Conservation (phyloP, 2,329 filamentous ascomycete genomes). For the Colletotrichum sp. region DNA sequence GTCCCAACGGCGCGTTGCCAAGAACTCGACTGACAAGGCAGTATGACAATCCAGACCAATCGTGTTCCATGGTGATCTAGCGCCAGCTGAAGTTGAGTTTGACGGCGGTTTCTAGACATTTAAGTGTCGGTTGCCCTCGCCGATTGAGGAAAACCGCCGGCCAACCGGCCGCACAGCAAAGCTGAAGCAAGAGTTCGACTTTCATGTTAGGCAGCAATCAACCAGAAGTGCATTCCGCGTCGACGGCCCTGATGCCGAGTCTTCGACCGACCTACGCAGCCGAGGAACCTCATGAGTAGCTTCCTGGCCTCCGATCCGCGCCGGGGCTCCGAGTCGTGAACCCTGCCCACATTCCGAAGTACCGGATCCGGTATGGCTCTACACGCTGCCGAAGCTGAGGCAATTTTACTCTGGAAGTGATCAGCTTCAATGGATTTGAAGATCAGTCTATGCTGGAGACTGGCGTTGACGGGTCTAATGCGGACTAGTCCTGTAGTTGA, state of each 20-base stretch:
- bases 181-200: background rate
- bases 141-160: background rate
- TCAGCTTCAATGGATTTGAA: background rate
- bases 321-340: background rate
- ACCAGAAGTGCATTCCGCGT: background rate
- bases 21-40: background rate
- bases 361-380: background rate
- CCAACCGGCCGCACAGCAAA: background rate
- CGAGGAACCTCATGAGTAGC: background rate
- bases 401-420: background rate
- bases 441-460: background rate
- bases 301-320: background rate
- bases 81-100: background rate
- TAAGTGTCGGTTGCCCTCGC: background rate
- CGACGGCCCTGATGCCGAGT: background rate
- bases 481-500: background rate
- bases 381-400: background rate
- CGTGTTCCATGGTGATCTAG: background rate
- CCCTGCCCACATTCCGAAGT: background rate
- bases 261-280: background rate
- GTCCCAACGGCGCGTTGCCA: background rate
- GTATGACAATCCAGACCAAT: background rate
- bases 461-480: background rate
- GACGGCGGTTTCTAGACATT: background rate
- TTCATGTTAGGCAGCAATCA: background rate